Evolutionary conservation across 805 yeast species (phyloP), one percentile per base, ranked within the genome.

Genomic region (Suhomyces faveliae): DNA sequence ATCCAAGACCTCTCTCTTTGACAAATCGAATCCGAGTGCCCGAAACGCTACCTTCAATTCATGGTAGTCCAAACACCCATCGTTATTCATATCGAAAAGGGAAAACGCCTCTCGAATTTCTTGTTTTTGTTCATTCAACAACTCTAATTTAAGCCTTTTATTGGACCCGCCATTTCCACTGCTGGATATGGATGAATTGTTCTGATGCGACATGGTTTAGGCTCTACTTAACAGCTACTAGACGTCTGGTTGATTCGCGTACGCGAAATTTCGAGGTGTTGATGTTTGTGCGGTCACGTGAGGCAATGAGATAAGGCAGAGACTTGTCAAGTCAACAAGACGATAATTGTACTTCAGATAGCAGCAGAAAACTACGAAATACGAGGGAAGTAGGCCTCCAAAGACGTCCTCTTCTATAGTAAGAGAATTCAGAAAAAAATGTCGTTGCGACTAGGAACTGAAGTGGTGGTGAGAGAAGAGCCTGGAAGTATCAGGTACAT

Each of bases 51-150:
- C 96, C 67, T 89, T 91, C 54, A 89, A 73, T 59, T 92, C 98
- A 60, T 94, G 98, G 64, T 87, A 92, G 59, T 94, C 97, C 44
- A 94, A 75, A 54, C 76, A 79, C 3, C 97, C 96, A 64, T 94
- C 98, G 50, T 81, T 83, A 67, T 94, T 89, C 87, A 89, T 84
- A 61, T 94, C 99, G 66, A 94, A 94, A 25, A 92, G 73, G 43
- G 85, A 79, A 62, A 92, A 92, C 22, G 97, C 97, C 62, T 91
- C 97, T 51, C 89, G 76, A 55, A 91, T 89, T 62, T 92, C 97
- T 60, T 87, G 94, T 55, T 85, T 86, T 63, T 90, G 96, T 58
- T 90, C 96, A 47, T 87, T 89, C 50, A 88, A 71, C 37, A 90
- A 73, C 57, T 89, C 96, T 39, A 73, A 74, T 56, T 79, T 81